Evolutionary conservation across 164 flowering plant genomes (phyloP).

Genomic region (Chloranthus sessilifolius): DNA sequence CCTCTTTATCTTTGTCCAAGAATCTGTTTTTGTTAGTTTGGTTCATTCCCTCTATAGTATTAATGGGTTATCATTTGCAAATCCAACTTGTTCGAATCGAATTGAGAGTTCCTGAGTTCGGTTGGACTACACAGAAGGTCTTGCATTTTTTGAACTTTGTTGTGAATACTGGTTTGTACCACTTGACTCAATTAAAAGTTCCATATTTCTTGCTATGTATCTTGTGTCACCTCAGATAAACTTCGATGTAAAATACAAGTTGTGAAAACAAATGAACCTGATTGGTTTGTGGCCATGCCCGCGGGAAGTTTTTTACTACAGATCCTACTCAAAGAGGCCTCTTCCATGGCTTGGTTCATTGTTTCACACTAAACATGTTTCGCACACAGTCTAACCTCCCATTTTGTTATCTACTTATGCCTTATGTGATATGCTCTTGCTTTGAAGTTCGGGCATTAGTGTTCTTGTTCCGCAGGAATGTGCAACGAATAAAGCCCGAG

Average conservation of each 20-base stretch:
- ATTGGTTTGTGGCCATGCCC: no score
- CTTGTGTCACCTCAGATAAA: not conserved
- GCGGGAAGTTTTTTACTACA: no score
- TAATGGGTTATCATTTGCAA: slow-evolving; percentile 17
- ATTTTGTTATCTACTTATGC: not conserved
- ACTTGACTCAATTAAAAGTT: no score
- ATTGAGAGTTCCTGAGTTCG: slow-evolving; percentile 59
- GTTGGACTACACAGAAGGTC: slow-evolving; percentile 69
- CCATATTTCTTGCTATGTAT: no score
- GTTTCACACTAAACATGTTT: no score
- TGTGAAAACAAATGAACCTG: no score
- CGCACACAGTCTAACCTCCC: no score
- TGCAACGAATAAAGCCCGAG: slow-evolving; percentile 59
- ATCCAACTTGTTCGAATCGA: slow-evolving; percentile 55
- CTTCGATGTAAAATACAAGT: no score
- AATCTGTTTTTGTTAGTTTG: no score
- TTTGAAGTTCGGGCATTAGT: slow-evolving; percentile 68
- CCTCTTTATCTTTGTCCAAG: no score
- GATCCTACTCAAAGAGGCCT: no score
- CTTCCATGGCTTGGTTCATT: no score
- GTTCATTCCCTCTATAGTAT: not conserved
- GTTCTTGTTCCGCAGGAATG: slow-evolving; percentile 61
- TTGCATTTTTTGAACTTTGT: slow-evolving; percentile 57
- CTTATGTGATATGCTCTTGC: slow-evolving; percentile 7
- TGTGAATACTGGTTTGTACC: slow-evolving; percentile 51